Conservation (phyloP, 352 stramenopile genomes). For the Sclerospora graminicola region DNA sequence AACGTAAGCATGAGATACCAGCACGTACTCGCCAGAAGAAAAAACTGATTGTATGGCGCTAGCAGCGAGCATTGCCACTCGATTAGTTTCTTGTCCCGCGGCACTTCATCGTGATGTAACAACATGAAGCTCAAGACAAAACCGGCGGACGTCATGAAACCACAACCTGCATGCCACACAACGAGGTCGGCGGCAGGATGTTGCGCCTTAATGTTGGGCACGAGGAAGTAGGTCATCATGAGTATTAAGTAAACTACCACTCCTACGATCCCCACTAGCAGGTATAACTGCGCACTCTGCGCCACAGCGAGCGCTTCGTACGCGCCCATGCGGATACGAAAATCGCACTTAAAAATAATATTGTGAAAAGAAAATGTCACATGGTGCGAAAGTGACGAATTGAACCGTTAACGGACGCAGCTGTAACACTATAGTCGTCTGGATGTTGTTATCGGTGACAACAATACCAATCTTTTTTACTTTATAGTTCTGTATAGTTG, state of each 20-base stretch:
- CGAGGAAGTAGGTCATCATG: slow-evolving; percentile 55
- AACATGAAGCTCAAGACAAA: slow-evolving; percentile 43
- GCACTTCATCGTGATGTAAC: slow-evolving; percentile 5
- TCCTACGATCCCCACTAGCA: slow-evolving; percentile 51
- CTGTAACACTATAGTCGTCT: too few species aligned
- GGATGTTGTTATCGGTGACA: too few species aligned
- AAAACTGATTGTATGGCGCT: slow-evolving; percentile 72
- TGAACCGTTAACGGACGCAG: too few species aligned
- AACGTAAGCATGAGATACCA: slow-evolving; percentile 83
- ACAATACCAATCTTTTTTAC: too few species aligned
- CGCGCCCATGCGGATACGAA: neutral
- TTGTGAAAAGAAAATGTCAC: too few species aligned
- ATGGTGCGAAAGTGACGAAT: too few species aligned
- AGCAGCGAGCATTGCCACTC: slow-evolving; percentile 41
- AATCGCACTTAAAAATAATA: too few species aligned
- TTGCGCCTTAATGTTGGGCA: slow-evolving; percentile 70
- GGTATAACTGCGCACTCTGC: slow-evolving; percentile 42
- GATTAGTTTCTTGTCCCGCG: slow-evolving; percentile 3
- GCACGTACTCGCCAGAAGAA: slow-evolving; percentile 43
- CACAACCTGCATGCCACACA: slow-evolving; percentile 67
- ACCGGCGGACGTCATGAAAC: slow-evolving; percentile 43
- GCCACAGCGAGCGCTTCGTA: slow-evolving; percentile 52
- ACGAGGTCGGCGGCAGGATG: slow-evolving; percentile 68
- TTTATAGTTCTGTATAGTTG: too few species aligned
- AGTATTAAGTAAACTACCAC: slow-evolving; percentile 49